Evolutionary conservation across 371 early-diverging fungal genomes (phyloP).

Genomic region (Saksenaea oblongispora): DNA sequence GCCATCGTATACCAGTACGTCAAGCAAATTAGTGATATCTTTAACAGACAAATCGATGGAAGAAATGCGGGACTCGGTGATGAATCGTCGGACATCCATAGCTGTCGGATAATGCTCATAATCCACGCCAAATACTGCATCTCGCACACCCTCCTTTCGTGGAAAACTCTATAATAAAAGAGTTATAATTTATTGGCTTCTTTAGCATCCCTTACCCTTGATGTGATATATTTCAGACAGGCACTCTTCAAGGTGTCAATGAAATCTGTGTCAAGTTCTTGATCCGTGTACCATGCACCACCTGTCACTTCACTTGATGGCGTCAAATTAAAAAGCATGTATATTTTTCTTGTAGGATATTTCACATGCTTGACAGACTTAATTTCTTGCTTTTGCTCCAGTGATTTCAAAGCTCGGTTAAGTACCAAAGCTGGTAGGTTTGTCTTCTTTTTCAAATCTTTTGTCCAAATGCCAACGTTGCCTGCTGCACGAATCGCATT

Average conservation of each 20-base stretch:
- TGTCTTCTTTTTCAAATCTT: conserved; percentile 84
- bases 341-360: conserved; percentile 88
- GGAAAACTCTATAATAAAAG: conserved; percentile 62
- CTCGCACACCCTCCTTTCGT: conserved; percentile 46
- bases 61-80: conserved; percentile 71
- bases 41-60: conserved; percentile 71
- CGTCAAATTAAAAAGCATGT: conserved; percentile 88
- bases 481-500: conserved; percentile 80
- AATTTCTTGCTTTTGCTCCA: conserved; percentile 87
- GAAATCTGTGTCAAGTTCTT: conserved; percentile 94
- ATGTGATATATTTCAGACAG: conserved; percentile 74
- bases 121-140: conserved; percentile 56
- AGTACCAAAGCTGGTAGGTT: conserved; percentile 85
- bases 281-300: conserved; percentile 97
- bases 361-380: conserved; percentile 96
- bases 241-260: conserved; percentile 82
- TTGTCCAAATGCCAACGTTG: conserved; percentile 92
- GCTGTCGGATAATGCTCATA: conserved; percentile 76
- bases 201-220: conserved; percentile 49
- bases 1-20: conserved; percentile 90
- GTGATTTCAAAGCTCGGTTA: conserved; percentile 75
- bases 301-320: conserved; percentile 96
- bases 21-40: conserved; percentile 83
- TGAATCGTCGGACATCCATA: conserved; percentile 67
- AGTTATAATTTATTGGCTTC: neutral